Evolutionary conservation across 352 stramenopile genomes (phyloP).

Genomic region (Phytophthora citrophthora): DNA sequence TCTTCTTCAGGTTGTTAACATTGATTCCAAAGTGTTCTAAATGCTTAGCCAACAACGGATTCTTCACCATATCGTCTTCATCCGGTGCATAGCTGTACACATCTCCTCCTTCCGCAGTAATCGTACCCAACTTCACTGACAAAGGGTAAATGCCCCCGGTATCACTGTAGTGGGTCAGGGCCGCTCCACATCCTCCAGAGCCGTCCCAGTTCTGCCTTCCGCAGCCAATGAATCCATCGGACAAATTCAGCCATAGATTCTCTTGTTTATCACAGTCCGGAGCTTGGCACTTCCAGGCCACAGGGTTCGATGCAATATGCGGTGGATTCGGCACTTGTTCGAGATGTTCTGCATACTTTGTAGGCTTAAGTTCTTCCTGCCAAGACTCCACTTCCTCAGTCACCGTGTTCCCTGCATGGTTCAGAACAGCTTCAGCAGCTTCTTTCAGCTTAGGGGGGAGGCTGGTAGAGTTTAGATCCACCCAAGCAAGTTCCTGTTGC

Average conservation of each 20-base stretch:
- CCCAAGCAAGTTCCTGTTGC: slow-evolving; percentile 42
- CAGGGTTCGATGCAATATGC: slow-evolving; percentile 74
- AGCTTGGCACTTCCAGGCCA: slow-evolving; percentile 89
- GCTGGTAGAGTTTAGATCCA: slow-evolving; percentile 38
- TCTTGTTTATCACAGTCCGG: slow-evolving; percentile 95
- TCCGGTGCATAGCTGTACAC: slow-evolving; percentile 98
- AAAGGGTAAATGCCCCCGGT: slow-evolving; percentile 95
- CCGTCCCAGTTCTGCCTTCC: slow-evolving; percentile 96
- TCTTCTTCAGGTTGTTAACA: slow-evolving; percentile 95
- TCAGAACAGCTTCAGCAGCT: slow-evolving; percentile 66
- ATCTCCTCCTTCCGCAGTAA: slow-evolving; percentile 95
- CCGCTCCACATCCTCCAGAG: slow-evolving; percentile 95
- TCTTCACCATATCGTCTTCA: slow-evolving; percentile 97
- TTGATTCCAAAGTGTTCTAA: slow-evolving; percentile 97
- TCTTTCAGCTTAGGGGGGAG: slow-evolving; percentile 64
- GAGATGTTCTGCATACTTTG: slow-evolving; percentile 81
- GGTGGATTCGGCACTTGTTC: slow-evolving; percentile 65
- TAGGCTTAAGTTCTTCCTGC: slow-evolving; percentile 82
- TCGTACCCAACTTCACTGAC: slow-evolving; percentile 98
- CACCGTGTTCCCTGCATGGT: slow-evolving; percentile 80
- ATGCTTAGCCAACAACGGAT: slow-evolving; percentile 95
- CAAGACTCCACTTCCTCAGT: slow-evolving; percentile 81
- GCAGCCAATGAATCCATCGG: slow-evolving; percentile 87
- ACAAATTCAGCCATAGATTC: slow-evolving; percentile 99
- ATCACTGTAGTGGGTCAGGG: slow-evolving; percentile 95